A percentile compares a stretch with the other conserved stretches of the same genome.
Evolutionary conservation across 768 basidiomycete species (phyloP).

Genomic region (Lactifluus hygrophoroides): DNA sequence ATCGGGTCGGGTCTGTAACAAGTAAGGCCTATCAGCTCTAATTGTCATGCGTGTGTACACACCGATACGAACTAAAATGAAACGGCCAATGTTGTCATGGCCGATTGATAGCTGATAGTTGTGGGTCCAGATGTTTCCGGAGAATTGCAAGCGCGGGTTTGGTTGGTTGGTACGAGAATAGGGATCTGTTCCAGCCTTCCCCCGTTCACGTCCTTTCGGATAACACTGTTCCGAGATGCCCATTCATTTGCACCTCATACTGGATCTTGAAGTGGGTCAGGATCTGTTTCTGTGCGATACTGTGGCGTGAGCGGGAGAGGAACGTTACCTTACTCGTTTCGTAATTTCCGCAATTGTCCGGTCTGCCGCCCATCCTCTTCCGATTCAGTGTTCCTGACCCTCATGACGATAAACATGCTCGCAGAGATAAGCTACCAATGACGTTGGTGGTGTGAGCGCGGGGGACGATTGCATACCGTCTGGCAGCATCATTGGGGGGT

Average conservation of each 20-base stretch:
- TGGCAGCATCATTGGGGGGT: neutral
- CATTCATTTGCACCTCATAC: neutral
- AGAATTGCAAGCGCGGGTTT: neutral
- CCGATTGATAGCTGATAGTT: neutral
- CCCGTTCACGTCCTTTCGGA: neutral
- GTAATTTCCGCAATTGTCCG: neutral
- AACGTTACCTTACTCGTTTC: neutral
- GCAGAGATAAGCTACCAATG: constrained; percentile 3
- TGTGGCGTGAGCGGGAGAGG: neutral
- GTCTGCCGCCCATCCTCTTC: neutral
- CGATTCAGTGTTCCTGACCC: neutral
- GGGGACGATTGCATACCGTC: neutral
- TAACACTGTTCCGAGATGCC: neutral
- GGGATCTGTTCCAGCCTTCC: neutral
- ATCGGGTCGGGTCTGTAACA: neutral
- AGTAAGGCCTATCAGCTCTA: neutral
- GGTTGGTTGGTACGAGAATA: neutral
- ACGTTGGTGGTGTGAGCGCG: neutral
- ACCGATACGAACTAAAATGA: neutral
- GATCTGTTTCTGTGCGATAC: neutral
- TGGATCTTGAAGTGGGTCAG: neutral
- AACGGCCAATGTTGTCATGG: neutral
- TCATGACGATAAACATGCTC: neutral
- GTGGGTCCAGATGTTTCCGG: neutral
- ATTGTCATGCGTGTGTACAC: neutral